Evolutionary conservation across 352 stramenopile species (phyloP).

Genomic region (Lagenidium giganteum): DNA sequence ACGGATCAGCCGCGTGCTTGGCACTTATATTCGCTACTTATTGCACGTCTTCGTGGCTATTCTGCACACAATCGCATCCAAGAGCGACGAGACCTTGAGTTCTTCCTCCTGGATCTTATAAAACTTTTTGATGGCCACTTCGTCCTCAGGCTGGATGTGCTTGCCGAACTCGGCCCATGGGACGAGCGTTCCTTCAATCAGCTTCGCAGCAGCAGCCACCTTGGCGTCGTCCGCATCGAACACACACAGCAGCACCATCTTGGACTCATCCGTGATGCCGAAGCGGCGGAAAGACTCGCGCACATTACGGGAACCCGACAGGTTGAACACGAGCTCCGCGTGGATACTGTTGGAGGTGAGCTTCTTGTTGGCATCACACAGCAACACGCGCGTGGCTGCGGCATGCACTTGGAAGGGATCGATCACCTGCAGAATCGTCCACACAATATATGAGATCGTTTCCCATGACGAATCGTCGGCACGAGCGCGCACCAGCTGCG

Average conservation of each 20-base stretch:
- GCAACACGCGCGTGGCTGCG: constrained; percentile 58
- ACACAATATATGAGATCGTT: neutral
- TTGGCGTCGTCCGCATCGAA: constrained; percentile 57
- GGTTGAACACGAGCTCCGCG: constrained; percentile 82
- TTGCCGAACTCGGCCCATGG: constrained; percentile 39
- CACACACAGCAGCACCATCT: constrained; percentile 61
- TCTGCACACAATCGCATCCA: constrained; percentile 66
- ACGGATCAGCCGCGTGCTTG: neutral
- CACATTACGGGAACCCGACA: constrained; percentile 80
- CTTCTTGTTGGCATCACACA: constrained; percentile 48
- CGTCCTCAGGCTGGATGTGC: constrained; percentile 38
- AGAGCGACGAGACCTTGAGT: constrained; percentile 50
- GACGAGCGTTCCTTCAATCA: constrained; percentile 49
- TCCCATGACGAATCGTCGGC: neutral
- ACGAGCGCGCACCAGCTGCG: constrained; percentile 36
- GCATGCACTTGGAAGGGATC: constrained; percentile 75
- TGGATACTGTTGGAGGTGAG: constrained; percentile 77
- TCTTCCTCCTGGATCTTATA: constrained; percentile 85
- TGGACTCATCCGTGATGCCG: constrained; percentile 49
- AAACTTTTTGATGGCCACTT: constrained; percentile 66
- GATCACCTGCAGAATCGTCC: constrained; percentile 36
- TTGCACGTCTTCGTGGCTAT: constrained; percentile 87
- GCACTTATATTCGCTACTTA: no score
- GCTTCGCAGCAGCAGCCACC: constrained; percentile 24
- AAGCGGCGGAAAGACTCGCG: constrained; percentile 80